phyloP scores from a whole-genome alignment of 495 filamentous ascomycete species.

The Xylaria venustula region DNA sequence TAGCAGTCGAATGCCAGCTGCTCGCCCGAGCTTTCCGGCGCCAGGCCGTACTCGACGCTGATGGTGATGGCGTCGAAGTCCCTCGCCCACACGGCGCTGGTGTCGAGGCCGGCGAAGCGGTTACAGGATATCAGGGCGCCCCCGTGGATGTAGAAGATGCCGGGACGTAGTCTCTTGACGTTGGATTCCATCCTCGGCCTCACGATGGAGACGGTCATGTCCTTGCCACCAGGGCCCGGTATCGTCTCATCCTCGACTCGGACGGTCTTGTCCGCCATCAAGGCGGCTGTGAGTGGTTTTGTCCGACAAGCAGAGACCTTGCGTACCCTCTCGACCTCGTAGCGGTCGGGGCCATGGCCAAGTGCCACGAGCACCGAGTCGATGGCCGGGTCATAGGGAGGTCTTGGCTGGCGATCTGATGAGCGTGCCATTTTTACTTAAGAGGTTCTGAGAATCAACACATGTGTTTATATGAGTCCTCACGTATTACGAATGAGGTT shows the following conservation, averaged over 20 bases:
- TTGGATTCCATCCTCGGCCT: constrained; percentile 18
- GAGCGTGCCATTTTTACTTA: constrained; percentile 23
- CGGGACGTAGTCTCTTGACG: constrained; percentile 17
- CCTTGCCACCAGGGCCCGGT: constrained; percentile 22
- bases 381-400: constrained; percentile 31
- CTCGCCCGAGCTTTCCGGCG: constrained; percentile 32
- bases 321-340: constrained; percentile 31
- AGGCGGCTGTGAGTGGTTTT: constrained; percentile 26
- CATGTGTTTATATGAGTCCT: background rate
- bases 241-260: constrained; percentile 24
- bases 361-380: constrained; percentile 23
- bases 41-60: constrained; percentile 37
- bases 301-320: constrained; percentile 29
- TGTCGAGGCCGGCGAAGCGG: constrained; percentile 33
- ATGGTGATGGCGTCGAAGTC: constrained; percentile 30
- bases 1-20: constrained; percentile 30
- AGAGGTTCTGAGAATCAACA: background rate
- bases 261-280: constrained; percentile 31
- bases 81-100: constrained; percentile 29
- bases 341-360: constrained; percentile 23
- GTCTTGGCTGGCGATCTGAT: constrained; percentile 30
- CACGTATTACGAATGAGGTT: background rate
- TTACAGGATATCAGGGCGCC: constrained; percentile 30
- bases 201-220: constrained; percentile 28
- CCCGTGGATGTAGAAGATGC: constrained; percentile 33